Evolutionary conservation across 352 stramenopile species (phyloP).

Genomic region (Globisporangium echinulatum): DNA sequence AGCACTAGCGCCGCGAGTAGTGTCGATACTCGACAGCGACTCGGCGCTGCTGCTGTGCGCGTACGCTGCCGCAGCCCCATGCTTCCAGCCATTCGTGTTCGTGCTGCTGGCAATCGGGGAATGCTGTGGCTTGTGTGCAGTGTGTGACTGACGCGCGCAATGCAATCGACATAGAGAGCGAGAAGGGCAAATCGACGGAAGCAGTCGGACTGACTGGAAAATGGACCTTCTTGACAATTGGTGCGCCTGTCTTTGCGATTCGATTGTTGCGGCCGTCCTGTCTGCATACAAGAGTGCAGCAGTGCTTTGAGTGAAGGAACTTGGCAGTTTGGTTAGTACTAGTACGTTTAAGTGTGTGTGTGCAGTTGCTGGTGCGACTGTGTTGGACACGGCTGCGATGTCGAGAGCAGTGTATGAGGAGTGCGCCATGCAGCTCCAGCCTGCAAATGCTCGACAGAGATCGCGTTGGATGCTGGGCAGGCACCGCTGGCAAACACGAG

Average conservation of each 20-base stretch:
- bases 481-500: no score
- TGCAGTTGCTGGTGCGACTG: no score
- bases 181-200: background rate
- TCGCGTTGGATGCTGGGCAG: no score
- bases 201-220: background rate
- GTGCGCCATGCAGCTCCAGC: no score
- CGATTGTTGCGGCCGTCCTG: no score
- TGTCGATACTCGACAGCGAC: background rate
- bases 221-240: background rate
- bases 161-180: background rate
- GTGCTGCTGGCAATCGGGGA: background rate
- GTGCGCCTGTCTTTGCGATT: background rate
- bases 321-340: no score
- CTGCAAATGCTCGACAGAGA: no score
- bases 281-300: background rate
- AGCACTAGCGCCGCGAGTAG: slow-evolving; percentile 5
- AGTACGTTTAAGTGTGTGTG: no score
- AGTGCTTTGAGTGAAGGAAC: no score
- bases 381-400: no score
- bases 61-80: background rate
- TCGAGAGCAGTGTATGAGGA: no score
- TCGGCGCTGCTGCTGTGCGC: background rate
- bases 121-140: background rate
- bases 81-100: background rate
- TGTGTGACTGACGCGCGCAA: no score